phyloP scores from a whole-genome alignment of 306 rosid genomes.

The Cucurbita pepo region DNA sequence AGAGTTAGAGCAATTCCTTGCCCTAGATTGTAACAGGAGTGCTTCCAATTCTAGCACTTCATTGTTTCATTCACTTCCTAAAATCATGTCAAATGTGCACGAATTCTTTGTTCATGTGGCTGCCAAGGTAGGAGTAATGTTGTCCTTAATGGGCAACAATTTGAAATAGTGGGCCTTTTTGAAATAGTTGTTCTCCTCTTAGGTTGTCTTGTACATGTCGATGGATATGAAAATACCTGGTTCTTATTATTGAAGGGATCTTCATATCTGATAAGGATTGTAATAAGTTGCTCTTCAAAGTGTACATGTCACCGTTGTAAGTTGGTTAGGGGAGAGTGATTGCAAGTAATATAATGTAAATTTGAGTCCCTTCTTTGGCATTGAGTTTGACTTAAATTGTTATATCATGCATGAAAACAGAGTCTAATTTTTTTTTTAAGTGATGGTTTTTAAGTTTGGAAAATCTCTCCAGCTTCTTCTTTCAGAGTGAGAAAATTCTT shows the following conservation, averaged over 20 bases:
- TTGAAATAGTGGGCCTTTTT: not conserved
- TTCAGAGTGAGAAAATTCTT: not conserved
- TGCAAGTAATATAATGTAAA: not conserved
- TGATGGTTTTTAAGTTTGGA: not conserved
- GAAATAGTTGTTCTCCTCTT: not conserved
- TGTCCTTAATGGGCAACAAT: not conserved
- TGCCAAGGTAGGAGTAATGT: constrained; percentile 52
- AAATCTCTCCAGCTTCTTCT: not conserved
- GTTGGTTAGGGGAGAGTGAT: too few relatives aligned
- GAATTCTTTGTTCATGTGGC: constrained; percentile 94
- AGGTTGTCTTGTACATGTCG: not conserved
- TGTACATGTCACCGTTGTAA: not conserved
- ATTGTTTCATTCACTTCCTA: constrained; percentile 78
- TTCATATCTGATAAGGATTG: not conserved
- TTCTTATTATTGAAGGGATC: not conserved
- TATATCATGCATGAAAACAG: not conserved
- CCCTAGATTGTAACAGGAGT: constrained; percentile 48
- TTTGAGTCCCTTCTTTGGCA: not conserved
- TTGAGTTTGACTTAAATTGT: not conserved
- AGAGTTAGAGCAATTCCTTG: constrained; percentile 86
- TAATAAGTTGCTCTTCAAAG: not conserved
- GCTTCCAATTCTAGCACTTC: constrained; percentile 47
- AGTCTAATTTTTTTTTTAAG: not conserved
- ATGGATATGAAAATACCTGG: not conserved
- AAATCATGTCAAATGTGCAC: constrained; percentile 86